These are phyloP conservation scores for Chloromonas sp. DNA, from an alignment of 163 green algal species.

Conservation along the genomic window DNA sequence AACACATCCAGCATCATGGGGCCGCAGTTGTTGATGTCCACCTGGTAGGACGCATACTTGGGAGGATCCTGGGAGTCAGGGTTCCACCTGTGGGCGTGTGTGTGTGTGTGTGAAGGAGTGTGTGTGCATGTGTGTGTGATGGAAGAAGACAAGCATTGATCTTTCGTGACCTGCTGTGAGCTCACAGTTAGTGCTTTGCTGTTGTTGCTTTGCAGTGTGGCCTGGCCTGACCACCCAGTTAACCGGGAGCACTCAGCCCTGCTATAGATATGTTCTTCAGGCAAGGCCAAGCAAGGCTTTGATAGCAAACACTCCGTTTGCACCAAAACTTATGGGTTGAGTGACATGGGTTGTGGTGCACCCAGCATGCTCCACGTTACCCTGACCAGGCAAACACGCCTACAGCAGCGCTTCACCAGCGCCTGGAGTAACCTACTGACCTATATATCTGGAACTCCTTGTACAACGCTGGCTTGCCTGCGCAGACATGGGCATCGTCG, in stretches of 20 bases:
- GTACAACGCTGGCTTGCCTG: conserved; percentile 35
- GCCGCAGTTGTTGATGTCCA: conserved; percentile 96
- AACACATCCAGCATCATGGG: conserved; percentile 99
- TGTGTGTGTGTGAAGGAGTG: conserved; percentile 37
- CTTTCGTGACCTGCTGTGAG: neutral
- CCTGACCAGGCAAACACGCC: neutral
- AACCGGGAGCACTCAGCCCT: too few relatives aligned
- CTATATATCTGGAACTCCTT: conserved; percentile 65
- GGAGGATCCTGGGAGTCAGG: conserved; percentile 76
- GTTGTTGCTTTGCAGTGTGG: neutral
- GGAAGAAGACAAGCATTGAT: neutral
- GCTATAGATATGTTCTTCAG: too few relatives aligned
- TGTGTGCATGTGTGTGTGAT: neutral
- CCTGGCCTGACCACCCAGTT: too few relatives aligned
- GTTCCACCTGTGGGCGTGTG: conserved; percentile 67
- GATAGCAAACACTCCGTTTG: too few relatives aligned
- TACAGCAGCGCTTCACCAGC: neutral
- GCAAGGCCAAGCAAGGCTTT: too few relatives aligned
- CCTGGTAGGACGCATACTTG: conserved; percentile 85
- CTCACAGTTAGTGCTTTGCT: neutral
- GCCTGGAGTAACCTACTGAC: conserved; percentile 6
- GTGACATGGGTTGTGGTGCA: too few relatives aligned
- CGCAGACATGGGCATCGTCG: neutral
- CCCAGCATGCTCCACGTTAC: too few relatives aligned
- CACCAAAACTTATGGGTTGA: too few relatives aligned